Evolutionary conservation across 805 yeast genomes (phyloP).

Genomic region (Lipomyces kockii): DNA sequence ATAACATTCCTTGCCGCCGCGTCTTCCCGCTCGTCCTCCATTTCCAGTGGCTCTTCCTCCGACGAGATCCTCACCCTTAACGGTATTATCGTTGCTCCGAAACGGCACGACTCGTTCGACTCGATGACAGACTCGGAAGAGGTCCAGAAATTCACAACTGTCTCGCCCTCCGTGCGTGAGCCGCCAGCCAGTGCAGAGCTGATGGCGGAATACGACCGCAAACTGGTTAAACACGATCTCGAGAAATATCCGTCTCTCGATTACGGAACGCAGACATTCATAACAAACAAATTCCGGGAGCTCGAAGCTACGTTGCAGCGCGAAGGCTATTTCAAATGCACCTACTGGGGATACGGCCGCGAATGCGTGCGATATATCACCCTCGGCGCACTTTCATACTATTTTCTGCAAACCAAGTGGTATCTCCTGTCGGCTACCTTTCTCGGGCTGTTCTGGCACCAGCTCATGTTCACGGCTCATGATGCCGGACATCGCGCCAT

Average conservation of each 20-base stretch:
- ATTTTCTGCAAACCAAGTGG: slow-evolving; percentile 54
- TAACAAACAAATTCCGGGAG: slow-evolving; percentile 62
- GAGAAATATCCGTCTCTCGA: slow-evolving; percentile 67
- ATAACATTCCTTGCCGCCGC: slow-evolving; percentile 9
- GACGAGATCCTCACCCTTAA: background rate
- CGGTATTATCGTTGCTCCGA: background rate
- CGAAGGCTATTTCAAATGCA: slow-evolving; percentile 71
- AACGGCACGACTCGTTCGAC: slow-evolving; percentile 1
- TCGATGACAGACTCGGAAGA: slow-evolving; percentile 5
- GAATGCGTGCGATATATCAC: slow-evolving; percentile 66
- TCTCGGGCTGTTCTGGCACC: slow-evolving; percentile 87
- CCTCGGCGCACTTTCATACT: slow-evolving; percentile 56
- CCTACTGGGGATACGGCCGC: slow-evolving; percentile 69
- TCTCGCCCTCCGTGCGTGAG: slow-evolving; percentile 34
- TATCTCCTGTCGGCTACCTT: slow-evolving; percentile 62
- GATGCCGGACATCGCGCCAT: slow-evolving; percentile 88
- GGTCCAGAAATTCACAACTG: slow-evolving; percentile 26
- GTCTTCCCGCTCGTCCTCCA: slow-evolving; percentile 16
- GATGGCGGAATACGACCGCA: slow-evolving; percentile 63
- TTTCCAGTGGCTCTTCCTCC: slow-evolving; percentile 2
- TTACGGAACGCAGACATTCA: slow-evolving; percentile 61
- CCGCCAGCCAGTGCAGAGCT: slow-evolving; percentile 43
- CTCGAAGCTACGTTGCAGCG: slow-evolving; percentile 62
- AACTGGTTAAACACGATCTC: slow-evolving; percentile 60
- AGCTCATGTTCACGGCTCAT: slow-evolving; percentile 82